A percentile compares a stretch with the other conserved stretches of the same genome.
Evolutionary conservation across 768 basidiomycete genomes (phyloP).

Genomic region (Kwoniella bestiolae): DNA sequence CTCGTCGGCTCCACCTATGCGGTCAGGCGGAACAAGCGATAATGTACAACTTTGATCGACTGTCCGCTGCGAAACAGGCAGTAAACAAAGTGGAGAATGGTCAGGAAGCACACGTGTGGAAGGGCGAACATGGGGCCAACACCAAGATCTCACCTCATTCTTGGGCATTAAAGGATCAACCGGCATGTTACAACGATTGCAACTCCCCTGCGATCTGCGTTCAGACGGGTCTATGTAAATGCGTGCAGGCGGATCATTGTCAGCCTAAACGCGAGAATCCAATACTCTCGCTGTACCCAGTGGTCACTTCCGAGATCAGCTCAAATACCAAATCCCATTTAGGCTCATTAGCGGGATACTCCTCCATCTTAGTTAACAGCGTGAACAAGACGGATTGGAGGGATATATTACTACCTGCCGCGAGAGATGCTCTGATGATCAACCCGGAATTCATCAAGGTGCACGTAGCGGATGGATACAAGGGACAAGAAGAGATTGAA

Average conservation of each 20-base stretch:
- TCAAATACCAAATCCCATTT: constrained; percentile 21
- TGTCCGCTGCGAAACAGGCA: constrained; percentile 21
- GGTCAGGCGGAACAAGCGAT: constrained; percentile 33
- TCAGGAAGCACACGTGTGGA: constrained; percentile 18
- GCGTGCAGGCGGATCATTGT: constrained; percentile 54
- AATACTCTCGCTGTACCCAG: constrained; percentile 30
- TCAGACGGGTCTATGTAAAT: constrained; percentile 56
- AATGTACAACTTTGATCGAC: constrained; percentile 25
- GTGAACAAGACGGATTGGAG: constrained; percentile 44
- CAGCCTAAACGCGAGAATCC: constrained; percentile 42
- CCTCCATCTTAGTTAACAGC: constrained; percentile 24
- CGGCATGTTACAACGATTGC: constrained; percentile 57
- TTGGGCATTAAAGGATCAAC: constrained; percentile 51
- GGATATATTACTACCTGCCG: constrained; percentile 51
- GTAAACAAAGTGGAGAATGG: constrained; percentile 14
- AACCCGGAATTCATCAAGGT: constrained; percentile 51
- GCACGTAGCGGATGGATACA: constrained; percentile 51
- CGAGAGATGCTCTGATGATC: constrained; percentile 38
- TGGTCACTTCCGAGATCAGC: constrained; percentile 13
- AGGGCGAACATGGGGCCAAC: constrained; percentile 5
- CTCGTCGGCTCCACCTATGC: constrained; percentile 42
- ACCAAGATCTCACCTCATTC: constrained; percentile 26
- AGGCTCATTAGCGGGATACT: constrained; percentile 19
- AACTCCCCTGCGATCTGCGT: constrained; percentile 54
- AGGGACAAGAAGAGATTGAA: constrained; percentile 45